Percentiles rank a stretch among this genome's conserved stretches.
phyloP scores from a whole-genome alignment of 495 filamentous ascomycete genomes.

The Aspergillus bertholletiae region DNA sequence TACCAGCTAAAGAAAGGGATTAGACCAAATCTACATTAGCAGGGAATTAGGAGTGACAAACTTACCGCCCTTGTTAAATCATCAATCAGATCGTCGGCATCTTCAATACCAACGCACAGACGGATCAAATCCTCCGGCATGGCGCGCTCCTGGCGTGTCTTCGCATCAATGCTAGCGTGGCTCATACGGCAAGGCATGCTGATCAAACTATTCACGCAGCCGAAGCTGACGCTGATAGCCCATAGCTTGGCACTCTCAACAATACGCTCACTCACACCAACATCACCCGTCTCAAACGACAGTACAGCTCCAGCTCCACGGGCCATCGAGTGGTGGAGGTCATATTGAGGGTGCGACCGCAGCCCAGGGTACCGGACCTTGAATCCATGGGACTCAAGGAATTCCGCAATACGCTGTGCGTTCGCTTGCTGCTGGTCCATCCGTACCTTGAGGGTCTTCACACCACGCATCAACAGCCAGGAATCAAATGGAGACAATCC shows the following conservation, averaged over 20 bases:
- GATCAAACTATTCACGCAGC: constrained; percentile 96
- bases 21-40: not conserved
- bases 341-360: constrained; percentile 92
- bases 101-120: constrained; percentile 95
- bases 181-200: constrained; percentile 99
- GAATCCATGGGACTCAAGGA: constrained; percentile 89
- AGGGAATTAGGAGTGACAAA: constrained; percentile 22
- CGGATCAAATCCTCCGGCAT: constrained; percentile 96
- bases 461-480: constrained; percentile 88
- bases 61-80: constrained; percentile 86
- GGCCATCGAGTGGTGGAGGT: constrained; percentile 91
- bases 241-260: constrained; percentile 89
- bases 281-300: constrained; percentile 91
- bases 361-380: constrained; percentile 91
- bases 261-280: constrained; percentile 78
- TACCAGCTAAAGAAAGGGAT: constrained; percentile 61
- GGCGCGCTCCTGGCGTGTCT: constrained; percentile 81
- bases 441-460: constrained; percentile 94
- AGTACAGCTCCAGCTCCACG: constrained; percentile 91
- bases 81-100: constrained; percentile 88
- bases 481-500: constrained; percentile 92
- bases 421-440: constrained; percentile 98
- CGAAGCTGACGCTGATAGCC: constrained; percentile 95
- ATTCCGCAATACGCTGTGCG: constrained; percentile 84
- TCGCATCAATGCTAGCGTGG: constrained; percentile 95